These are phyloP conservation scores for Neopestalotiopsis rosae DNA, from an alignment of 2,329 filamentous ascomycete genomes.

Conservation along the genomic window DNA sequence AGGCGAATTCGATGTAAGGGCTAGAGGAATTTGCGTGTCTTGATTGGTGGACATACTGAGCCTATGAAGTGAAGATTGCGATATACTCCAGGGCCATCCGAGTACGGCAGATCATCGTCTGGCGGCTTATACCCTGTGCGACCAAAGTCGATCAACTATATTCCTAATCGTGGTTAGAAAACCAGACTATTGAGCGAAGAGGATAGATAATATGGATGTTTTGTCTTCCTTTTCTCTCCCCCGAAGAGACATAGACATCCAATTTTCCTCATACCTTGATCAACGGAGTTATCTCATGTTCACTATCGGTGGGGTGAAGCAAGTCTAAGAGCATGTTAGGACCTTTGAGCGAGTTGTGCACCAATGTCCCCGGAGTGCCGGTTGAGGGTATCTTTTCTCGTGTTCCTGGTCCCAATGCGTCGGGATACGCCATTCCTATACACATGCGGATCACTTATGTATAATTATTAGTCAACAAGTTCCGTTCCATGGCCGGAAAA, in stretches of 20 bases:
- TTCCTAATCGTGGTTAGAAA: background rate
- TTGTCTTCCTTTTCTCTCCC: background rate
- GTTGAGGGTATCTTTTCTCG: background rate
- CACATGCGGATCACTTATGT: slow-evolving; percentile 3
- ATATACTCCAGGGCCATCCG: background rate
- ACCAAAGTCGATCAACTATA: slow-evolving; percentile 7
- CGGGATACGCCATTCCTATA: slow-evolving; percentile 6
- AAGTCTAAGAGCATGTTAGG: background rate
- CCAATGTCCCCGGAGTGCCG: background rate
- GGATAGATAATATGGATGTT: background rate
- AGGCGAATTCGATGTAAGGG: too few relatives aligned
- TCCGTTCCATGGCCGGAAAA: too few relatives aligned
- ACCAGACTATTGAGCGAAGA: background rate
- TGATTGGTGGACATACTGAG: background rate
- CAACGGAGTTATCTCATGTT: background rate
- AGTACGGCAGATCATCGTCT: background rate
- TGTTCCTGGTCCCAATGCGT: background rate
- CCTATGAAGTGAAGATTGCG: background rate
- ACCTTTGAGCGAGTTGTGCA: background rate
- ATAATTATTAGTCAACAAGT: background rate
- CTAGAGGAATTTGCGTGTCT: too few relatives aligned
- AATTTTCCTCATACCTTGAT: background rate
- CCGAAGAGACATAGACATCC: too few relatives aligned
- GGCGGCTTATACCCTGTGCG: background rate
- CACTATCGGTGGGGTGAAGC: background rate